Evolutionary conservation across 805 yeast genomes (phyloP).

Genomic region (Phaffomyces antillensis): DNA sequence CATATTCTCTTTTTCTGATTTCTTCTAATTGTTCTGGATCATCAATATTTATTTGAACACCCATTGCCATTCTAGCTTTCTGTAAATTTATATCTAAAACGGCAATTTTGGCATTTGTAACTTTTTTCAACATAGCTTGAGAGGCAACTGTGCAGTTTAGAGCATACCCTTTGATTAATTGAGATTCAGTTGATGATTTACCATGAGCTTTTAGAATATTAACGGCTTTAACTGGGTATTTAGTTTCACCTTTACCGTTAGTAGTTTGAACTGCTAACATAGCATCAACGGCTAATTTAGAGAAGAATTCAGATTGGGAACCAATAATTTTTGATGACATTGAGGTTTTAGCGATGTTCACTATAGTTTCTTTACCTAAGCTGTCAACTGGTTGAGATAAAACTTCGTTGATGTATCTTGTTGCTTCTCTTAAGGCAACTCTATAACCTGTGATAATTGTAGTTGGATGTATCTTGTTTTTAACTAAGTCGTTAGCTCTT

Average conservation of each 20-base stretch:
- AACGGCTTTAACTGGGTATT: conserved; percentile 96
- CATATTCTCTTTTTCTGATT: conserved; percentile 91
- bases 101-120: conserved; percentile 71
- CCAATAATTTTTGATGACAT: conserved; percentile 97
- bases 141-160: conserved; percentile 95
- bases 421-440: conserved; percentile 86
- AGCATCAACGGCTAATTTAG: conserved; percentile 89
- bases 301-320: conserved; percentile 83
- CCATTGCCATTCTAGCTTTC: conserved; percentile 96
- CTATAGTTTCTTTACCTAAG: conserved; percentile 69
- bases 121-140: conserved; percentile 84
- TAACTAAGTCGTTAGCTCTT: conserved; percentile 89
- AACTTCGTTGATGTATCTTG: conserved; percentile 74
- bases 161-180: conserved; percentile 89
- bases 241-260: conserved; percentile 78
- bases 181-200: conserved; percentile 80
- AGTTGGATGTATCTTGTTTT: conserved; percentile 93
- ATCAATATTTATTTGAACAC: conserved; percentile 92
- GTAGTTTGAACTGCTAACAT: conserved; percentile 90
- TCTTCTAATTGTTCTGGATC: conserved; percentile 95
- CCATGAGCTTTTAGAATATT: conserved; percentile 96
- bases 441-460: conserved; percentile 96
- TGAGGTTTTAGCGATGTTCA: conserved; percentile 91
- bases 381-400: conserved; percentile 73
- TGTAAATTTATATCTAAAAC: conserved; percentile 91